Evolutionary conservation across 345 rosid genomes (phyloP).

Genomic region (Sonneratia caseolaris): DNA sequence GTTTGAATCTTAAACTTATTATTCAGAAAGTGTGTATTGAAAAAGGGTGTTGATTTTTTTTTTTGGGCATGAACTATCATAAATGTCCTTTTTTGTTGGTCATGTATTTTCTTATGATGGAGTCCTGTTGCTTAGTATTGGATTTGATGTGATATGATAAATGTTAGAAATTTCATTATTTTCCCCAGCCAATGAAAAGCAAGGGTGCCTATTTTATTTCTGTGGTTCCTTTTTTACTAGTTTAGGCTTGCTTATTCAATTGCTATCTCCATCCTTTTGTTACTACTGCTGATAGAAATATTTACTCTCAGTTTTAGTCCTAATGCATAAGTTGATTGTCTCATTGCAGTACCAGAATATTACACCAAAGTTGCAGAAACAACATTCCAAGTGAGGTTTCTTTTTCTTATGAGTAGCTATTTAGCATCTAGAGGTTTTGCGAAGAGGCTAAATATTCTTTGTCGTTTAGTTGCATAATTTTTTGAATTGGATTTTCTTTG

Average conservation of each 20-base stretch:
- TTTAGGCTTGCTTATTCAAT: not conserved
- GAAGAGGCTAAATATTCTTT: not conserved
- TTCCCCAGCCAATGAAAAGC: too few species aligned
- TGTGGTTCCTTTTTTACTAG: not conserved
- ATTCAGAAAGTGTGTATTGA: not conserved
- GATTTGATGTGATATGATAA: not conserved
- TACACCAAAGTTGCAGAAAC: slow-evolving; percentile 68
- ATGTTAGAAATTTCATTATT: not conserved
- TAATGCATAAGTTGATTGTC: slow-evolving; percentile 15
- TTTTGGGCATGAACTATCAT: not conserved
- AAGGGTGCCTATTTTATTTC: not conserved
- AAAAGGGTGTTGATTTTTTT: not conserved
- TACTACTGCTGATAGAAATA: not conserved
- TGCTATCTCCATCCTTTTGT: not conserved
- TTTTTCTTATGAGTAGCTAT: slow-evolving; percentile 7
- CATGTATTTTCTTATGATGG: not conserved
- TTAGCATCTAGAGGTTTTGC: not conserved
- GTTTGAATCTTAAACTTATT: not conserved
- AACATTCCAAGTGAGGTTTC: slow-evolving; percentile 61
- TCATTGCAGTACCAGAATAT: slow-evolving; percentile 64
- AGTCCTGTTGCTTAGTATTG: not conserved
- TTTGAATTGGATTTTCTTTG: slow-evolving; percentile 2
- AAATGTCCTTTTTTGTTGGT: not conserved
- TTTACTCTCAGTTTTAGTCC: slow-evolving; percentile 1
- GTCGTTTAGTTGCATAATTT: not conserved